Evolutionary conservation across 306 rosid species (phyloP), one percentile per base, ranked within the genome.

Genomic region (Cyclanthera cordifolia): DNA sequence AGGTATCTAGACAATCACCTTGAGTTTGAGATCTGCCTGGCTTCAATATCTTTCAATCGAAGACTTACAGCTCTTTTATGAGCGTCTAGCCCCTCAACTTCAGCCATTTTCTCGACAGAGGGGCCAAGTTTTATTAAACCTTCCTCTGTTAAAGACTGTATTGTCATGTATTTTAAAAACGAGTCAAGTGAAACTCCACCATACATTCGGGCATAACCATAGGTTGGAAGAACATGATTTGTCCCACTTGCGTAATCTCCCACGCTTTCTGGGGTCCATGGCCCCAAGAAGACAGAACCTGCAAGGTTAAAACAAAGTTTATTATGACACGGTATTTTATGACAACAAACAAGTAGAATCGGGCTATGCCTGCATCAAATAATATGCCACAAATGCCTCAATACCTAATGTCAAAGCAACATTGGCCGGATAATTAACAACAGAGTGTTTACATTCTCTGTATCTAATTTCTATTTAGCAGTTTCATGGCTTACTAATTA

Each of bases 241-340:
- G 99, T 93, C 50, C 99, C 99, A 57, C 99, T 93, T 14, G 99
- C 99, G 50, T 93, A 93, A 69, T 93, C 99, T 75, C 99, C 95
- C 23, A 93, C 96, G 56, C 99, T 93, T 82, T 90, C 96, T 0
- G 99, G 99, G 1, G 99, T 93, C 99, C 99, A 93, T 8, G 79
- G 88, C 72, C 99, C 99, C 70, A 93, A 69, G 74, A 90, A 90
- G 65, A 93, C 96, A 37, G 96, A 93, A 63, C 99, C 99, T 93
- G 85, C 75, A 53, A 2, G 52, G 19, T 11, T 71, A 41, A 50
- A 63, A 60, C 72, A 54, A 49, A 46, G 57, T 65, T 65, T 6
- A 65, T 63, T 20, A 37, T 21, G 52, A n/a, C n/a, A n/a, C n/a
- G n/a, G n/a, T n/a, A n/a, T n/a, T n/a, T n/a, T 41, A 7, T 39